Base-by-base conservation (phyloP, 2,329 filamentous ascomycete species). In the Penicillium sp. region DNA sequence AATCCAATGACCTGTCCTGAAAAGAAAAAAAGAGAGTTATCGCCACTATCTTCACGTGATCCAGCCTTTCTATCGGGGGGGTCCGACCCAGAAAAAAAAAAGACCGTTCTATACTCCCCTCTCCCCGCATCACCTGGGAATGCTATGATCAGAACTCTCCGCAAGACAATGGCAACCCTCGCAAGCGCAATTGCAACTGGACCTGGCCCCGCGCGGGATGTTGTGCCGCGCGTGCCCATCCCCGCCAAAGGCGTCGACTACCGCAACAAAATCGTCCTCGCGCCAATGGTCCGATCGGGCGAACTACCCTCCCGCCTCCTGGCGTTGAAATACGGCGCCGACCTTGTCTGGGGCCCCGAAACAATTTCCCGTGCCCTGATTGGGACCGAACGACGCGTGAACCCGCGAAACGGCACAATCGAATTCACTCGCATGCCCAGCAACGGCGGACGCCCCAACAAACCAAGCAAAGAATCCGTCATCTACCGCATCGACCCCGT, bases 211-310 rank as follows among this genome's bases (percentile, higher is more conserved):
- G 40, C 39, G 25, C 43, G 47, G 52, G 59, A 60, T 44, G 76
- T 78, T 66, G 67, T 79, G 59, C 87, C 88, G 71, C 86, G 81
- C 71, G 90, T 96, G 38, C 88, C 91, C 50, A 96, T 97, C 64
- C 93, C 93, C 63, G 84, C 82, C 60, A 89, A 89, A 74, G 93
- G 93, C 50, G 92, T 96, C 69, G 92, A 97, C 79, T 97, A 97
- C 77, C 86, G 93, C 66, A 89, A 90, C 76, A 97, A 95, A 76
- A 78, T 97, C 63, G 94, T 97, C 44, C 88, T 99, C 62, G 94
- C 94, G 60, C 94, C 94, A 40, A 99, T 99, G 94, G 93, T 97
- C 57, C 89, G 94, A 65, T 96, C 91, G n/a, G 94, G 94, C 71
- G 94, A 99, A 79, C 80, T 97, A 59, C 93, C 94, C 3, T 94